A percentile compares a stretch with the other conserved stretches of the same genome.
phyloP scores from a whole-genome alignment of 805 yeast genomes.

The Starmerella apicola region DNA sequence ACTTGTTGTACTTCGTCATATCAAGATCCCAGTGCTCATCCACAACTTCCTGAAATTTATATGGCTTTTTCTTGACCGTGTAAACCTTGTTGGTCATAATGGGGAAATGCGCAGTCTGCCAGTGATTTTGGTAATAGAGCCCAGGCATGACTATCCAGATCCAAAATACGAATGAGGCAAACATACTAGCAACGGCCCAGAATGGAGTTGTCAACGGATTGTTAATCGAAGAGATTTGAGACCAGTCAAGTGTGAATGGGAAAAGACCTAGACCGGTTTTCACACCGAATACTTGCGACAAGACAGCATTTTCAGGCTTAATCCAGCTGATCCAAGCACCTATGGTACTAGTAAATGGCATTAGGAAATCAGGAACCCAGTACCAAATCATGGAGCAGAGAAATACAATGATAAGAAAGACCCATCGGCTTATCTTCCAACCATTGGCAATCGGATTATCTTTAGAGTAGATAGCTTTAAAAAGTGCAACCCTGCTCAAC shows the following conservation, averaged over 20 bases:
- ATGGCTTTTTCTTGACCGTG: slow-evolving; percentile 39
- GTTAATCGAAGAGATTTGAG: slow-evolving; percentile 40
- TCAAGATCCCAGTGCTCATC: slow-evolving; percentile 35
- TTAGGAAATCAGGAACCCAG: slow-evolving; percentile 53
- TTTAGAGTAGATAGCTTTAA: slow-evolving; percentile 40
- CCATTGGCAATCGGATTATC: slow-evolving; percentile 44
- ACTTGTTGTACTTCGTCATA: slow-evolving; percentile 38
- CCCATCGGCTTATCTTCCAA: slow-evolving; percentile 45
- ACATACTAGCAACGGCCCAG: slow-evolving; percentile 33
- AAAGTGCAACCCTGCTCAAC: slow-evolving; percentile 47
- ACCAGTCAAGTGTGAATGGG: slow-evolving; percentile 64
- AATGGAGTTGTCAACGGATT: slow-evolving; percentile 56
- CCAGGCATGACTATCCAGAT: slow-evolving; percentile 26
- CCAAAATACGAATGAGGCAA: slow-evolving; percentile 42
- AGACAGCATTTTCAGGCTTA: slow-evolving; percentile 39
- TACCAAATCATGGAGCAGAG: slow-evolving; percentile 38
- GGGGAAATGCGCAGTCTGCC: slow-evolving; percentile 51
- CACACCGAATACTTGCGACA: slow-evolving; percentile 58
- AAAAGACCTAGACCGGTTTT: slow-evolving; percentile 50
- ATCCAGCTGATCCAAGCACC: slow-evolving; percentile 59
- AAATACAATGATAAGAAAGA: slow-evolving; percentile 37
- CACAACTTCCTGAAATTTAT: slow-evolving; percentile 42
- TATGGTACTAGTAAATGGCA: slow-evolving; percentile 41
- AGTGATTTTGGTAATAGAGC: slow-evolving; percentile 41
- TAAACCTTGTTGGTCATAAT: slow-evolving; percentile 36